Evolutionary conservation across 352 stramenopile genomes (phyloP).

Genomic region (Thraustochytrium sp.): DNA sequence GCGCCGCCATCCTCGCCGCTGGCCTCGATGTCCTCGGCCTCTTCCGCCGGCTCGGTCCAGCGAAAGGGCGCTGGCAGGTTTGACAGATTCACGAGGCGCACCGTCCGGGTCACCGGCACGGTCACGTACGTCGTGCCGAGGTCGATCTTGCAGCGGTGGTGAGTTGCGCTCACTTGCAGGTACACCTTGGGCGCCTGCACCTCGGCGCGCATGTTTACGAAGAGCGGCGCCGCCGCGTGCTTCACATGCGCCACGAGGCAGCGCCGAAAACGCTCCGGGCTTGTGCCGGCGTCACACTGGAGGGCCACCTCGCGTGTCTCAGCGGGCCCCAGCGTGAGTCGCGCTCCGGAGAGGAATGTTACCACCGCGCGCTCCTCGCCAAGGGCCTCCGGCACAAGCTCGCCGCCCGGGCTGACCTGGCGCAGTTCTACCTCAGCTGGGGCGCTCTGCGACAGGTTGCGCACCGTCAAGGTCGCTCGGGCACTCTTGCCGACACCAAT

Average conservation of each 20-base stretch:
- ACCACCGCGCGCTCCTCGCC: background rate
- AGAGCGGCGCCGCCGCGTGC: background rate
- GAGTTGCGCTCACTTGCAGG: background rate
- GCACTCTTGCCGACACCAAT: background rate
- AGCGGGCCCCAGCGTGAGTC: background rate
- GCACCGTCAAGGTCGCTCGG: background rate
- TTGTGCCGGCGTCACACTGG: background rate
- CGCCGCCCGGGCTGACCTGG: background rate
- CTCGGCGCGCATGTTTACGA: background rate
- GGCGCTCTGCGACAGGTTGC: background rate
- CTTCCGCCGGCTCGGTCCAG: background rate
- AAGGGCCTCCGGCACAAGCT: background rate
- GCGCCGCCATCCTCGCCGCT: background rate
- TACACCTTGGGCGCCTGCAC: conserved; percentile 24
- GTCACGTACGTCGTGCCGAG: conserved; percentile 28
- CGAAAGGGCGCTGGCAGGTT: conserved; percentile 19
- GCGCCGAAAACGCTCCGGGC: background rate
- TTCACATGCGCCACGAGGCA: background rate
- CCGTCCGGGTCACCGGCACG: background rate
- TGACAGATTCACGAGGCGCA: conserved; percentile 22
- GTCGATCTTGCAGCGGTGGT: background rate
- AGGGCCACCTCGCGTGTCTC: background rate
- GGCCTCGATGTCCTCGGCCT: background rate
- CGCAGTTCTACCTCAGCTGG: background rate
- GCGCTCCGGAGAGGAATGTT: background rate